A percentile compares a stretch with the other conserved stretches of the same genome.
phyloP scores from a whole-genome alignment of 169 alveolate genomes.

The Theileria parva region DNA sequence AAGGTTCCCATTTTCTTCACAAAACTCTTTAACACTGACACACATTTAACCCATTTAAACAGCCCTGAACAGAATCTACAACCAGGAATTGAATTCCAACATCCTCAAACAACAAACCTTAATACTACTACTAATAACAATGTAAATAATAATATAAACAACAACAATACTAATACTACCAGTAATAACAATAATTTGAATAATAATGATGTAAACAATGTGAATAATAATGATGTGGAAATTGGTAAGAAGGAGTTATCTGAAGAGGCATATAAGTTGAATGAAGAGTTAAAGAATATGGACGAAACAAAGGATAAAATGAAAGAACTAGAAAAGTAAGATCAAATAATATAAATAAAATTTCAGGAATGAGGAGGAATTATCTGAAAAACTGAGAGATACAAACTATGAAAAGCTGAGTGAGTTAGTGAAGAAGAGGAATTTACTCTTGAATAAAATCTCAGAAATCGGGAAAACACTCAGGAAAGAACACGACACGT shows the following conservation, averaged over 20 bases:
- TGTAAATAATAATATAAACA: background rate
- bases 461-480: constrained; percentile 52
- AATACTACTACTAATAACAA: background rate
- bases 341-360: background rate
- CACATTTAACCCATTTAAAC: background rate
- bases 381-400: constrained; percentile 28
- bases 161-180: background rate
- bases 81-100: background rate
- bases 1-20: constrained; percentile 9
- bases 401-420: constrained; percentile 24
- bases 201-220: constrained; percentile 4
- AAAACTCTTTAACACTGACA: background rate
- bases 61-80: background rate
- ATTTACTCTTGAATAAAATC: constrained; percentile 32
- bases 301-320: constrained; percentile 23
- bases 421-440: constrained; percentile 35
- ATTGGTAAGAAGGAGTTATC: constrained; percentile 8
- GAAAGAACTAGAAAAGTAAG: constrained; percentile 33
- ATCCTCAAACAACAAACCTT: background rate
- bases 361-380: constrained; percentile 27
- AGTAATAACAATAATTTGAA: background rate
- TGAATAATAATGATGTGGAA: background rate
- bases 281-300: constrained; percentile 21
- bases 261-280: constrained; percentile 28
- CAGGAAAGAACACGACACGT: constrained; percentile 53